These are phyloP conservation scores for Trichoderma arundinaceum DNA, from an alignment of 2,329 filamentous ascomycete species.

Conservation along the genomic window DNA sequence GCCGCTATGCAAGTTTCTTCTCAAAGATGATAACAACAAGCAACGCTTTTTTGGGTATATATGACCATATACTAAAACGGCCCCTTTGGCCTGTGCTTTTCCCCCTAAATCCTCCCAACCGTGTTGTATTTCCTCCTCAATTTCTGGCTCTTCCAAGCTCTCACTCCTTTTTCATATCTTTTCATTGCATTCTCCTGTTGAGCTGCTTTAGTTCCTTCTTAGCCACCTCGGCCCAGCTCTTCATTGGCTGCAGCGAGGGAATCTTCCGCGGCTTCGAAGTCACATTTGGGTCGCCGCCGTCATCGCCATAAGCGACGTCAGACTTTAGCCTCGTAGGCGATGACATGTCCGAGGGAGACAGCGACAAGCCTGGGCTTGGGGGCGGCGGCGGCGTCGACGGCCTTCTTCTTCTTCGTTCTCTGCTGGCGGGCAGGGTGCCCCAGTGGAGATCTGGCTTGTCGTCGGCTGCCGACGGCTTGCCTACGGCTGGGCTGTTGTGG, in stretches of 20 bases:
- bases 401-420: constrained; percentile 22
- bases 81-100: too few species aligned
- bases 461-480: constrained; percentile 30
- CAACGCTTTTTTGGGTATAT: neutral
- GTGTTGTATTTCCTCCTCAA: neutral
- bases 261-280: constrained; percentile 36
- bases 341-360: constrained; percentile 42
- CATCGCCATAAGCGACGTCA: constrained; percentile 29
- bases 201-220: constrained; percentile 33
- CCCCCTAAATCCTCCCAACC: too few species aligned
- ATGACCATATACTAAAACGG: neutral
- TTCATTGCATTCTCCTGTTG: constrained; percentile 1
- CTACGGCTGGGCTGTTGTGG: constrained; percentile 41
- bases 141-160: neutral
- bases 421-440: constrained; percentile 37
- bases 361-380: constrained; percentile 38
- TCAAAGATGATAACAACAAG: neutral
- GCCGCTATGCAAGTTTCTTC: neutral
- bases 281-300: constrained; percentile 32
- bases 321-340: constrained; percentile 40
- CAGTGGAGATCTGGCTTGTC: constrained; percentile 36
- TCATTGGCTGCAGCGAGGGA: constrained; percentile 45
- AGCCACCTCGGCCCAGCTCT: constrained; percentile 52
- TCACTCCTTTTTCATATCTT: neutral
- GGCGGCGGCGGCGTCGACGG: constrained; percentile 32